phyloP scores from a whole-genome alignment of 352 stramenopile species.

The Pythium folliculosum region DNA sequence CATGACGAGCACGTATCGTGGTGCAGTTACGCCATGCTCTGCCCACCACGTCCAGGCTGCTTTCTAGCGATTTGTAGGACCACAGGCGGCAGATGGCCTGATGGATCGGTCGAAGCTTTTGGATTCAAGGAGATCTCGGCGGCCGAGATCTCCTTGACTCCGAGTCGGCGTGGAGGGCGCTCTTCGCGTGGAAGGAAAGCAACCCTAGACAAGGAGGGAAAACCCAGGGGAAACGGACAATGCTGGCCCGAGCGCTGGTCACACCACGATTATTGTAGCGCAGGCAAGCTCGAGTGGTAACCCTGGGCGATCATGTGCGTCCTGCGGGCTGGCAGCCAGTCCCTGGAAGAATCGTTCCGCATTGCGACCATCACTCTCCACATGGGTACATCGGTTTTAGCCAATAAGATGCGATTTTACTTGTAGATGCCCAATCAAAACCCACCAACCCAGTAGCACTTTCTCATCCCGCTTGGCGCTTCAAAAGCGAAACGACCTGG shows the following conservation, averaged over 20 bases:
- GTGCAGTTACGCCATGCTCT: background rate
- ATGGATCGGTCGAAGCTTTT: background rate
- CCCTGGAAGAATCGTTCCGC: background rate
- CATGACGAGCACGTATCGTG: slow-evolving; percentile 1
- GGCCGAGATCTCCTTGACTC: too few relatives aligned
- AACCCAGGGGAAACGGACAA: slow-evolving; percentile 7
- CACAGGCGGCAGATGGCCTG: background rate
- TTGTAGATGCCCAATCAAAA: background rate
- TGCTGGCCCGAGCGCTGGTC: background rate
- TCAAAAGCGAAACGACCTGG: background rate
- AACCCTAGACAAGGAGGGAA: background rate
- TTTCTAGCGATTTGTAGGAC: background rate
- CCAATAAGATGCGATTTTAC: background rate
- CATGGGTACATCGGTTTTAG: background rate
- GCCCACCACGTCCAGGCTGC: too few relatives aligned
- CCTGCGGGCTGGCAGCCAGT: too few relatives aligned
- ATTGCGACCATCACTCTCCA: background rate
- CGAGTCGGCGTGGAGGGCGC: background rate
- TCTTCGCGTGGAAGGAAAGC: background rate
- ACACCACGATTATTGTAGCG: background rate
- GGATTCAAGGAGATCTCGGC: background rate
- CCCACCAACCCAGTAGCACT: background rate
- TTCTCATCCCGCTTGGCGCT: background rate
- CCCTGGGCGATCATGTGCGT: too few relatives aligned
- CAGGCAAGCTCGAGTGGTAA: background rate